Evolutionary conservation across 2,329 filamentous ascomycete species (phyloP), one percentile per base, ranked within the genome.

Genomic region (Diaporthe capsici): DNA sequence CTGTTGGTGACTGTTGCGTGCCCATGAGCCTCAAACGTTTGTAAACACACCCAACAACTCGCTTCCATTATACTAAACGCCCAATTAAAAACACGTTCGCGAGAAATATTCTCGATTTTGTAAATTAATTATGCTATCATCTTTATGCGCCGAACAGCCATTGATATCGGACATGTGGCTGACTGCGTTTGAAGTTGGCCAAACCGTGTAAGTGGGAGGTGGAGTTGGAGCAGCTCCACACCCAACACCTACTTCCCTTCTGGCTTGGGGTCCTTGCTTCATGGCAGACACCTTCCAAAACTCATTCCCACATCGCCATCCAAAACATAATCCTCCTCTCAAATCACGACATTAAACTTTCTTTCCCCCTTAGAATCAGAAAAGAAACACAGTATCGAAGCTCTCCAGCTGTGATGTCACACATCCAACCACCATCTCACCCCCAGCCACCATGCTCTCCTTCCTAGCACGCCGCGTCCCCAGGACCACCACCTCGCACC

Each of bases 381-480:
- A 10, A 10, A 61, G 0, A 12, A 25, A 25, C 2, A 44, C 39
- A 15, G 25, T 10, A 44, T 44, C 7, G 8, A 42, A 44, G n/a
- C 60, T 28, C 25, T 51, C 51, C 39, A 70, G 22, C 9, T 22
- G 7, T 31, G 31, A 58, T 39, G 61, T 20, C 31, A 49, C 61
- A n/a, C 51, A 42, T 2, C 28, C 31, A 4, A 58, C 13, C 42
- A 28, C 20, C 65, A 28, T 17, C 15, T 12, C 3, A 13, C 4
- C 25, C 13, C 6, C 10, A 44, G 15, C 8, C 22, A 17, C 28
- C 13, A 76, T 76, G 75, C 67, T 76, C 25, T 76, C 73, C 31
- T 76, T 76, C 44, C 67, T 76, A 10, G 72, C 68, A 20, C 63
- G 53, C 25, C 67, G 67, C 28, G 42, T 71, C 28, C 72, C 73